These are phyloP conservation scores for Podila horticola DNA, from an alignment of 192 early-diverging fungal genomes.

Conservation along the genomic window DNA sequence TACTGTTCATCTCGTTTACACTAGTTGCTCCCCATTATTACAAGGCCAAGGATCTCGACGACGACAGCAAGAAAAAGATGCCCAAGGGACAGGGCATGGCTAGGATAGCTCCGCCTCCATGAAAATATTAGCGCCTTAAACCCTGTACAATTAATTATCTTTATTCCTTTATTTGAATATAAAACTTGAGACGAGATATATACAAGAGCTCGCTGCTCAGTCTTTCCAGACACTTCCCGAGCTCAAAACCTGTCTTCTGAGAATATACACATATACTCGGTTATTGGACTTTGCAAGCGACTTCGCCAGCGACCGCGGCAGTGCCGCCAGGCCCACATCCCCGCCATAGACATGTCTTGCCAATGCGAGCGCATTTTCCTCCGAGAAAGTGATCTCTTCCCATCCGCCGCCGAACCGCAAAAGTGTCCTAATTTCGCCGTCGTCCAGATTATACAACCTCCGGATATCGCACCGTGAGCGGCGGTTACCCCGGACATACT, in stretches of 20 bases:
- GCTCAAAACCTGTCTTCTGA: background rate
- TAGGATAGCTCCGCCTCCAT: constrained; percentile 23
- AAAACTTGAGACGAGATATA: background rate
- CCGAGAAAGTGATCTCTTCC: background rate
- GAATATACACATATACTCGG: background rate
- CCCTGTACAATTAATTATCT: background rate
- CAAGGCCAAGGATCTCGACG: constrained; percentile 71
- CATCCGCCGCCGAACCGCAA: background rate
- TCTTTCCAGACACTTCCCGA: background rate
- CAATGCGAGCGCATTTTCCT: background rate
- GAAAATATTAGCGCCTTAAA: background rate
- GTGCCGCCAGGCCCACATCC: background rate
- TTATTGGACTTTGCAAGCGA: background rate
- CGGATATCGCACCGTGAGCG: constrained; percentile 3
- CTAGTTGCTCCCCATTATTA: constrained; percentile 84
- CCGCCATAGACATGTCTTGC: background rate
- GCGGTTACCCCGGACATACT: background rate
- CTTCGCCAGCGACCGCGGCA: background rate
- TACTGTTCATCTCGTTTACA: constrained; percentile 2
- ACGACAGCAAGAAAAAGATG: constrained; percentile 65
- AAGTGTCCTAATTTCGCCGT: background rate
- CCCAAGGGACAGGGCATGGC: constrained; percentile 56
- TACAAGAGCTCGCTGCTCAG: background rate
- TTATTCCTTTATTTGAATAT: background rate
- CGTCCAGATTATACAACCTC: background rate